Base-by-base conservation (phyloP, 108 stramenopile species). In the Cyclostephanos tholiformis region DNA sequence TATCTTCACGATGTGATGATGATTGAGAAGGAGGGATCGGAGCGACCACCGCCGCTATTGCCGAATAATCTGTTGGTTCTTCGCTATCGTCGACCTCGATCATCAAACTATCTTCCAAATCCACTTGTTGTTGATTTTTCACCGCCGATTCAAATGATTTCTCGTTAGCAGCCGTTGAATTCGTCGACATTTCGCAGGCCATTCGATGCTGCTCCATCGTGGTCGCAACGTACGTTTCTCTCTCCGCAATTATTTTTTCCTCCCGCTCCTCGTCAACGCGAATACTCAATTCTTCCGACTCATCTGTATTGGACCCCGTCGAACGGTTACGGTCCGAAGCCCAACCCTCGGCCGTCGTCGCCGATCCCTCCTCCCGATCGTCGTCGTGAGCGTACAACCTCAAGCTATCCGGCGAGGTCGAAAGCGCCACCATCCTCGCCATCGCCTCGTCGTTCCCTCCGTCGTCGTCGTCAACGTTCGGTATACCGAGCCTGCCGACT, bases 371-470 rank as follows among this genome's bases (percentile, higher is more conserved):
- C 32, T 32, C 46, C 35, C 4, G 27, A 8, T 38, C 57, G 23
- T 61, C 69, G 1, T 59, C 41, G 41, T 41, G 41, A 10, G 12
- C 8, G 41, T 41, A 41, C 41, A 41, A 8, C 41, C 41, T 36
- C 4, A 41, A n/a, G 1, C 22, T 23, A 32, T 23, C 29, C 62
- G 27, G 0, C 64, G 27, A 30, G 10, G 5, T 22, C 12, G 26
- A 41, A 17, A 30, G 32, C 22, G n/a, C 32, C 19, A 19, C 30
- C 12, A 14, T 7, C 51, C 14, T 1, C 7, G n/a, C 73, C 57
- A 48, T 57, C n/a, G 56, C 22, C 56, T 44, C 30, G n/a, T 65
- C 72, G 52, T 44, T 48, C 30, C 61, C 79, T 17, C 44, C n/a
- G n/a, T n/a, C n/a, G n/a, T n/a, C n/a, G n/a, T n/a, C n/a, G n/a